phyloP scores from a whole-genome alignment of 805 yeast genomes.

The Teunomyces lycoperdinae region DNA sequence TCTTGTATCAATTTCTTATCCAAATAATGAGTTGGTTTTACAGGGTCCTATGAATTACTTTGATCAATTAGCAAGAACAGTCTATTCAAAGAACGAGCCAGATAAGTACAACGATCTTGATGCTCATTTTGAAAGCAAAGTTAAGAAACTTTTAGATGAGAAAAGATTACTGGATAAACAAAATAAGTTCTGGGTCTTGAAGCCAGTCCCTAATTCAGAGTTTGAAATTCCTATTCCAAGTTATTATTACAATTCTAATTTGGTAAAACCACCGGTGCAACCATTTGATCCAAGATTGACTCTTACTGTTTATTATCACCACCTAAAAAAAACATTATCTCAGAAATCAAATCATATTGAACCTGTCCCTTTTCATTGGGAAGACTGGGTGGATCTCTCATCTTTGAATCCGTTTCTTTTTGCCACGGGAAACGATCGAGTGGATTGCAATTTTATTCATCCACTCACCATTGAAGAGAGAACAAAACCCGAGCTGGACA shows the following conservation, averaged over 20 bases:
- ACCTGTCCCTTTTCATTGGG: constrained; percentile 48
- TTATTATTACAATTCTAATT: constrained; percentile 8
- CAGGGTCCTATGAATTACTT: constrained; percentile 9
- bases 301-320: constrained; percentile 18
- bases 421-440: constrained; percentile 7
- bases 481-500: constrained; percentile 4
- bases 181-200: constrained; percentile 17
- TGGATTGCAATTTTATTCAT: constrained; percentile 13
- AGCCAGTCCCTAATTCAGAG: constrained; percentile 2
- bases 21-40: background rate
- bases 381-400: constrained; percentile 52
- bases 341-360: constrained; percentile 15
- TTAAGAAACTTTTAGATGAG: constrained; percentile 13
- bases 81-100: constrained; percentile 6
- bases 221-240: constrained; percentile 9
- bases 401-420: constrained; percentile 25
- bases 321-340: constrained; percentile 6
- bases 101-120: constrained; percentile 2
- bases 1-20: constrained; percentile 9
- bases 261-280: constrained; percentile 14
- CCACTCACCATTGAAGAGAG: constrained; percentile 14
- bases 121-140: constrained; percentile 6
- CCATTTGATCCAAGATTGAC: constrained; percentile 29
- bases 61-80: constrained; percentile 13
- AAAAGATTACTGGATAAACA: constrained; percentile 20